Evolutionary conservation across 164 flowering plant genomes (phyloP).

Genomic region (Tinospora cordifolia): DNA sequence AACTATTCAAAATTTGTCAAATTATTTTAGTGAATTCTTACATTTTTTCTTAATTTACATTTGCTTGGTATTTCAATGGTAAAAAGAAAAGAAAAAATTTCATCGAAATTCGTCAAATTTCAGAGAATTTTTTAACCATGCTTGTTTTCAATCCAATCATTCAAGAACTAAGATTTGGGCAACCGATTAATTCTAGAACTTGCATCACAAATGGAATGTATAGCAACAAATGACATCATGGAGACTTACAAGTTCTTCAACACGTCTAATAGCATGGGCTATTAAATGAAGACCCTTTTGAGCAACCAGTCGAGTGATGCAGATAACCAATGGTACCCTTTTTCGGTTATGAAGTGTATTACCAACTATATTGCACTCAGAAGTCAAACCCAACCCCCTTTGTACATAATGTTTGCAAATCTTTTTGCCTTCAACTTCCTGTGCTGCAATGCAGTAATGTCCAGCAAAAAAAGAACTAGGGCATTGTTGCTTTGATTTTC

Average conservation of each 20-base stretch:
- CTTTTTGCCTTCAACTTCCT: conserved; percentile 36
- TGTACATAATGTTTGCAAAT: conserved; percentile 57
- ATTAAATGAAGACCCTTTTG: conserved; percentile 77
- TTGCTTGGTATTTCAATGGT: too few species aligned
- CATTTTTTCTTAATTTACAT: too few species aligned
- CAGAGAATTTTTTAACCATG: too few species aligned
- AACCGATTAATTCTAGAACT: background rate
- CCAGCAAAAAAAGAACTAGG: conserved; percentile 3
- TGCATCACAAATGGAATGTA: conserved; percentile 2
- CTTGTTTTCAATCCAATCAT: background rate
- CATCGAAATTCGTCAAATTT: too few species aligned
- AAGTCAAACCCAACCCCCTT: conserved; percentile 49
- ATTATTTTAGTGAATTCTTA: too few species aligned
- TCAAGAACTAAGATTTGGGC: background rate
- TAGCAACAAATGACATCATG: background rate
- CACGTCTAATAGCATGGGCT: conserved; percentile 39
- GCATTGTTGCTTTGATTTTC: background rate
- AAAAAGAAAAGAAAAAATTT: too few species aligned
- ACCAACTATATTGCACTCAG: conserved; percentile 15
- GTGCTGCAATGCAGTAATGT: conserved; percentile 28
- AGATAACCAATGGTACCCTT: conserved; percentile 45
- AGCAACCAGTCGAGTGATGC: conserved; percentile 61
- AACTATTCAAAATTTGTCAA: too few species aligned
- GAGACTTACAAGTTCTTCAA: conserved; percentile 47
- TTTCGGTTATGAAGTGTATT: conserved; percentile 7